Percentiles rank a stretch among this genome's conserved stretches.
Evolutionary conservation across 371 early-diverging fungal genomes (phyloP).

Genomic region (Saksenaea oblongispora): DNA sequence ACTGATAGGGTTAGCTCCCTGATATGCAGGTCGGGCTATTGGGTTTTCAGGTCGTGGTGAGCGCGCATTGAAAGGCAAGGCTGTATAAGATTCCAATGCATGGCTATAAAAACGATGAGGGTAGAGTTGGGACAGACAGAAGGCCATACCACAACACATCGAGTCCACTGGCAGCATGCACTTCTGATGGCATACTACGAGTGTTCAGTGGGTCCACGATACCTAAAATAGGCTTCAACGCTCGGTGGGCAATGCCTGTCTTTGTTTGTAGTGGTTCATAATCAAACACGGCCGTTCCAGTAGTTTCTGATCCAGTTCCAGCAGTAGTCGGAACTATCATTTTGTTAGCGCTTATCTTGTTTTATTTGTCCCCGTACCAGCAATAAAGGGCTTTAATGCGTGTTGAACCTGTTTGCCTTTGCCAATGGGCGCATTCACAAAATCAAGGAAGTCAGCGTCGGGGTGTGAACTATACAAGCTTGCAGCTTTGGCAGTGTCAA

Average conservation of each 20-base stretch:
- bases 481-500: constrained; percentile 92
- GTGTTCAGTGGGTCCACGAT: constrained; percentile 91
- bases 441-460: constrained; percentile 86
- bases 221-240: constrained; percentile 84
- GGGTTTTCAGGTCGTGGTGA: constrained; percentile 84
- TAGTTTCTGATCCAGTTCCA: constrained; percentile 91
- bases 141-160: constrained; percentile 78
- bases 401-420: constrained; percentile 77
- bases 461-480: constrained; percentile 83
- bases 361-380: constrained; percentile 45
- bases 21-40: constrained; percentile 85
- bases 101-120: constrained; percentile 48
- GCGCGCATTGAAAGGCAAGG: constrained; percentile 82
- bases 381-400: constrained; percentile 79
- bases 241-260: constrained; percentile 90
- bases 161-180: constrained; percentile 84
- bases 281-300: constrained; percentile 91
- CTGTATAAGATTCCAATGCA: constrained; percentile 90
- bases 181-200: constrained; percentile 80
- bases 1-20: constrained; percentile 90
- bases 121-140: neutral
- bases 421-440: constrained; percentile 95
- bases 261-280: constrained; percentile 82
- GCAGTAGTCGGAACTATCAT: constrained; percentile 76
- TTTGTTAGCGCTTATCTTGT: neutral